Evolutionary conservation across 2,329 filamentous ascomycete species (phyloP), one percentile per base, ranked within the genome.

Genomic region (Dactylellina parvicollis): DNA sequence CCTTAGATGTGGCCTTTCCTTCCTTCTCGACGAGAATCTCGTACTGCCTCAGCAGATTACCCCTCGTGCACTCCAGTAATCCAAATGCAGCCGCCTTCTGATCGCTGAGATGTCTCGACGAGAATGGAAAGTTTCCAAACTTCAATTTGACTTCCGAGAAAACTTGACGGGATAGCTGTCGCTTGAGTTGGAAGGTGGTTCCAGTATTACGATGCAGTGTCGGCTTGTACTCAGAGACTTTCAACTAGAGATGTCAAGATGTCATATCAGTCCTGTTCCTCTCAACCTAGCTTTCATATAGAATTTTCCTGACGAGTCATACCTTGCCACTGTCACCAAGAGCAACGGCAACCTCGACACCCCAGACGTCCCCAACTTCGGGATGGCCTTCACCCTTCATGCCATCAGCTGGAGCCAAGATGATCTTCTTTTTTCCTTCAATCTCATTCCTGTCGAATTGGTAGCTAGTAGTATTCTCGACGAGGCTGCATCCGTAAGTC

Each of bases 401-500:
- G 76, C 92, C 92, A 79, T 97, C 92, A 56, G 89, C 87, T 32
- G 92, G 91, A 22, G 92, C 87, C 67, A 99, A 85, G 77, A 99
- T 95, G 80, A 99, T 96, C 88, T 97, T 98, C 89, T 97, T 97
- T 85, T 90, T 89, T 79, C 91, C 91, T 85, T 99, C 95, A 76
- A 99, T 98, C 83, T 99, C 95, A 83, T 98, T 96, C 81, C 91
- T 91, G 80, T 92, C 92, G 81, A 99, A 98, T 74, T 92, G 83
- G 93, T 95, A 99, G 80, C 92, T 96, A 44, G 95, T 99, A 75
- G 95, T 99, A 86, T 93, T 96, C 87, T 99, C 95, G 65, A 99
- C 92, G 24, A 98, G 84, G 81, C 89, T 96, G 86, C 91, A 93
- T 75, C 92, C 93, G 82, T 96, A 99, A 78, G 87, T 86, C 84